phyloP scores from a whole-genome alignment of 805 yeast genomes.

The Ogataea henricii region DNA sequence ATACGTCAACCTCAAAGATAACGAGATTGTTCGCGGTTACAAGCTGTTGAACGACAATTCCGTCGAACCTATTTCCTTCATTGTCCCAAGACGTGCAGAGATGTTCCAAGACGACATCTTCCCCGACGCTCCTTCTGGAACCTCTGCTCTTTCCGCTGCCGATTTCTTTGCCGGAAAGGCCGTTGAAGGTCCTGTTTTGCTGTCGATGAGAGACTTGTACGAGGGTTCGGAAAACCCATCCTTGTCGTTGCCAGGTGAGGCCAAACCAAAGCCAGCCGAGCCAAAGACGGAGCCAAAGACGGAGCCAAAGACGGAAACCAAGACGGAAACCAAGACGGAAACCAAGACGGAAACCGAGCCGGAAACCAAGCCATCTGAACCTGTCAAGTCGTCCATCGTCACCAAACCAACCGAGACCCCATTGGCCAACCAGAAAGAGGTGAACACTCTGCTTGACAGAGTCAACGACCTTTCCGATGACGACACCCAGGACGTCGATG shows the following conservation, averaged over 20 bases:
- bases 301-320: background rate
- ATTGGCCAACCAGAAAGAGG: constrained; percentile 49
- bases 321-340: background rate
- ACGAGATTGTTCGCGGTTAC: constrained; percentile 79
- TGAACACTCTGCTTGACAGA: constrained; percentile 48
- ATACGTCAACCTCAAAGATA: constrained; percentile 73
- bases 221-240: constrained; percentile 70
- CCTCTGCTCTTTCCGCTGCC: constrained; percentile 74
- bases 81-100: constrained; percentile 93
- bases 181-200: constrained; percentile 79
- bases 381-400: constrained; percentile 3
- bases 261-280: background rate
- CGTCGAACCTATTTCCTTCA: constrained; percentile 89
- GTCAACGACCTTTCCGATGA: constrained; percentile 43
- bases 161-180: constrained; percentile 82
- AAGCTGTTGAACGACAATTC: constrained; percentile 84
- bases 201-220: constrained; percentile 73
- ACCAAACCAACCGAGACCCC: constrained; percentile 39
- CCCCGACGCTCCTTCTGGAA: constrained; percentile 83
- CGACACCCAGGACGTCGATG: constrained; percentile 37
- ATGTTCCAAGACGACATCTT: constrained; percentile 90
- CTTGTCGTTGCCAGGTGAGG: constrained; percentile 34
- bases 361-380: background rate
- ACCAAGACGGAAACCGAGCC: background rate
- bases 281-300: constrained; percentile 30